Evolutionary conservation across 2,329 filamentous ascomycete species (phyloP).

Genomic region (Phoma sp.): DNA sequence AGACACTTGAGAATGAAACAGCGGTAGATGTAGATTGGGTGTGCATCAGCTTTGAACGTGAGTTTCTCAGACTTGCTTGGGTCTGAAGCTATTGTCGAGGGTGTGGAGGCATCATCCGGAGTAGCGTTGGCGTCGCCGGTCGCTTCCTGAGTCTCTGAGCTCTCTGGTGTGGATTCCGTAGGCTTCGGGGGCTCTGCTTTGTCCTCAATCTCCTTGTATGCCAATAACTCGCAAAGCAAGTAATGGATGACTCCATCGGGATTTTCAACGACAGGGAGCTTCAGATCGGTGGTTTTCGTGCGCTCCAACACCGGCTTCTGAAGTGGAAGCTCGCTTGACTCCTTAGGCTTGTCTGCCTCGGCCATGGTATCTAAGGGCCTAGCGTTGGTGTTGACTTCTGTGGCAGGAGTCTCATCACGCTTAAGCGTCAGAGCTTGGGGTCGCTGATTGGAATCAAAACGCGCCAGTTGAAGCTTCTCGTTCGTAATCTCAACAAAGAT

Average conservation of each 20-base stretch:
- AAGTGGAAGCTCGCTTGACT: conserved; percentile 38
- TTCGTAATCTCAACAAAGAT: conserved; percentile 88
- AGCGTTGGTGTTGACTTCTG: conserved; percentile 18
- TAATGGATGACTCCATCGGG: conserved; percentile 96
- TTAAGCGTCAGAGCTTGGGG: conserved; percentile 63
- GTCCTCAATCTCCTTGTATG: conserved; percentile 91
- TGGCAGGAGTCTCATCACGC: conserved; percentile 49
- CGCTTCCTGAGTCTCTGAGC: conserved; percentile 5
- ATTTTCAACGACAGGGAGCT: conserved; percentile 85
- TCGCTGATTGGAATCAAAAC: conserved; percentile 65
- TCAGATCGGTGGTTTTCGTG: conserved; percentile 73
- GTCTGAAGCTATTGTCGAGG: conserved; percentile 19
- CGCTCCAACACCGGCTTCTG: conserved; percentile 64
- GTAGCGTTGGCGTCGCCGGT: conserved; percentile 7
- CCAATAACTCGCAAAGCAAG: conserved; percentile 87
- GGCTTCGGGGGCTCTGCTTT: conserved; percentile 64
- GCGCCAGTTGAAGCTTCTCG: conserved; percentile 78
- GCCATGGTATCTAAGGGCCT: conserved; percentile 37
- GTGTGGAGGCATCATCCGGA: conserved; percentile 16
- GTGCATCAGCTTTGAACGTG: conserved; percentile 87
- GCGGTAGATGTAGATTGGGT: conserved; percentile 95
- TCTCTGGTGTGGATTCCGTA: conserved; percentile 53
- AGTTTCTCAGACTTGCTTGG: conserved; percentile 66
- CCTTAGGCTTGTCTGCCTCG: conserved; percentile 46
- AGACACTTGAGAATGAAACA: conserved; percentile 94